phyloP scores from a whole-genome alignment of 2,329 filamentous ascomycete genomes.

The Fusarium anthophilum region DNA sequence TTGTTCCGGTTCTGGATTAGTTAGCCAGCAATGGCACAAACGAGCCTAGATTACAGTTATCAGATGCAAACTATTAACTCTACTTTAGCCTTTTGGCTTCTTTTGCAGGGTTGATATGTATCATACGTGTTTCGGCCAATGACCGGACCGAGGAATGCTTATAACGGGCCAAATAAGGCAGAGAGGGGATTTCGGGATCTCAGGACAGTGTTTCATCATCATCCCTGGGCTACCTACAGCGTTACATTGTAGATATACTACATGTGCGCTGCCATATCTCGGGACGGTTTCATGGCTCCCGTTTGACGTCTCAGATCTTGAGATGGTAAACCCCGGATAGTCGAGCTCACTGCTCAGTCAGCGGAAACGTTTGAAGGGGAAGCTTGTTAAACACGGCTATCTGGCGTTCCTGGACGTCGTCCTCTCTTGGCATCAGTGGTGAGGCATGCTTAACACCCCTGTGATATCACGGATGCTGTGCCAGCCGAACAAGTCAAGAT shows the following conservation, averaged over 20 bases:
- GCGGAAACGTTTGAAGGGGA: constrained; percentile 24
- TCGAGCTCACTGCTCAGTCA: neutral
- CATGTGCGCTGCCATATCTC: neutral
- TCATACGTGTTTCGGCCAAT: constrained; percentile 25
- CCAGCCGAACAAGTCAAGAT: constrained; percentile 23
- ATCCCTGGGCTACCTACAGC: neutral
- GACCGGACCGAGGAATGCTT: constrained; percentile 4
- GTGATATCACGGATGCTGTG: constrained; percentile 21
- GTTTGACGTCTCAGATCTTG: constrained; percentile 20
- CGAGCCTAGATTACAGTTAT: neutral
- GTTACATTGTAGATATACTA: constrained; percentile 6
- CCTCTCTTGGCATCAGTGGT: constrained; percentile 27
- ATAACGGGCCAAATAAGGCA: neutral
- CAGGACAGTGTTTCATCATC: constrained; percentile 17
- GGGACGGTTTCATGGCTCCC: constrained; percentile 23
- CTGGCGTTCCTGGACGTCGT: constrained; percentile 17
- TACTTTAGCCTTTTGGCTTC: neutral
- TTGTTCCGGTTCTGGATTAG: neutral
- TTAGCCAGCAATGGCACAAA: neutral
- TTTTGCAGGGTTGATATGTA: constrained; percentile 12
- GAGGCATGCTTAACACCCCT: constrained; percentile 22
- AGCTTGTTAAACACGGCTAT: constrained; percentile 24
- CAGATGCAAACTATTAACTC: neutral
- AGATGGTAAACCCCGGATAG: constrained; percentile 17
- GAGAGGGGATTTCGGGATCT: constrained; percentile 4